Evolutionary conservation across 257 asterid species (phyloP).

Genomic region (Verbena officinalis): DNA sequence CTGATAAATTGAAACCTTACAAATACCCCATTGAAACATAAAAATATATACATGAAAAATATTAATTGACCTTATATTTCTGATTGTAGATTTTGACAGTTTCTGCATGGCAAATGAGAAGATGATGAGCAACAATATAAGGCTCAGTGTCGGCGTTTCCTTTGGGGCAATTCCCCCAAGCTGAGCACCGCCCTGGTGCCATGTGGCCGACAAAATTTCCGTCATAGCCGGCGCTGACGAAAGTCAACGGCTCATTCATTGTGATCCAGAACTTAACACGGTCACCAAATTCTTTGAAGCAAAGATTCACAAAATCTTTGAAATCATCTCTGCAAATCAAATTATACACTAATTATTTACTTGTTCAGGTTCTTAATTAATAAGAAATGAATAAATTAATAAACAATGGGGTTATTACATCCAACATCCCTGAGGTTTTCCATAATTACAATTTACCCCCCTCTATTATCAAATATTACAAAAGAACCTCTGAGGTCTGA

Average conservation of each 20-base stretch:
- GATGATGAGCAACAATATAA: slow-evolving; percentile 54
- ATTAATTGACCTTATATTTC: slow-evolving; percentile 45
- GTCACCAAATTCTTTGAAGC: slow-evolving; percentile 66
- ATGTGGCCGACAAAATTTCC: slow-evolving; percentile 28
- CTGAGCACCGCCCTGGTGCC: slow-evolving; percentile 65
- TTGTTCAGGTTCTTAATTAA: too few species aligned
- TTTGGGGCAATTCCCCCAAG: slow-evolving; percentile 39
- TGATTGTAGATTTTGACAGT: slow-evolving; percentile 43
- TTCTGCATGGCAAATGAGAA: slow-evolving; percentile 56
- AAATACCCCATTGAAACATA: too few species aligned
- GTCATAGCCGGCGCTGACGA: slow-evolving; percentile 47
- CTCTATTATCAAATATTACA: too few species aligned
- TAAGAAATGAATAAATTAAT: too few species aligned
- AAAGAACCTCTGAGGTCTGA: too few species aligned
- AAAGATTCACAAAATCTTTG: slow-evolving; percentile 46
- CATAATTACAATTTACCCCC: too few species aligned
- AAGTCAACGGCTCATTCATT: slow-evolving; percentile 49
- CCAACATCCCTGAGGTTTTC: too few species aligned
- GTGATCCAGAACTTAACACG: slow-evolving; percentile 67
- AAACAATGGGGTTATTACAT: too few species aligned
- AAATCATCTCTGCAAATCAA: slow-evolving; percentile 49
- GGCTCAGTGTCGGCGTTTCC: slow-evolving; percentile 69
- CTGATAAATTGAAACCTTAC: too few species aligned
- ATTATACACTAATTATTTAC: too few species aligned
- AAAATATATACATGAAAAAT: too few species aligned